Conservation (phyloP, 768 basidiomycete genomes). For the Baorangia bicolor region DNA sequence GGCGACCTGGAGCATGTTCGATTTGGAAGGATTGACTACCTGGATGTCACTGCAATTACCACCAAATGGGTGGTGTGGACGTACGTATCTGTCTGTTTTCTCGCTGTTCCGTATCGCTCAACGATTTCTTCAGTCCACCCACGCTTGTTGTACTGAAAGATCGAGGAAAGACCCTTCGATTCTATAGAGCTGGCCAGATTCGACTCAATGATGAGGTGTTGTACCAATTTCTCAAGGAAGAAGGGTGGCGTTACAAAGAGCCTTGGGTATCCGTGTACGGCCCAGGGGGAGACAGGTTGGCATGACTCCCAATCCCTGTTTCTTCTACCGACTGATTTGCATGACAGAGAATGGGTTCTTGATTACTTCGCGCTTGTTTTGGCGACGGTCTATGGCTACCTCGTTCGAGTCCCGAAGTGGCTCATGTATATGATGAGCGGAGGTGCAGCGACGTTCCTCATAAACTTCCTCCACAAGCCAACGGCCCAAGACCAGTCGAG, state of each 20-base stretch:
- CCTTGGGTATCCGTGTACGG: conserved; percentile 70
- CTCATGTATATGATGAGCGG: conserved; percentile 66
- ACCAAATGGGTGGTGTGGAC: conserved; percentile 92
- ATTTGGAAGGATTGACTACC: conserved; percentile 86
- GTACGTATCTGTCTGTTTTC: conserved; percentile 43
- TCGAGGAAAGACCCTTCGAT: conserved; percentile 76
- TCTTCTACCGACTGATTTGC: conserved; percentile 9
- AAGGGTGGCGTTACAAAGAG: conserved; percentile 59
- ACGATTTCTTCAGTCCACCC: conserved; percentile 57
- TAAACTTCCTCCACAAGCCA: conserved; percentile 60
- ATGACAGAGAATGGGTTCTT: conserved; percentile 63
- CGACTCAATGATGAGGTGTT: conserved; percentile 59
- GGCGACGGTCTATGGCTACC: conserved; percentile 50
- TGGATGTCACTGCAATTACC: conserved; percentile 78
- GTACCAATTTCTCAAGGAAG: conserved; percentile 63
- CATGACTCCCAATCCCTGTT: background rate
- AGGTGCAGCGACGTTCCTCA: conserved; percentile 59
- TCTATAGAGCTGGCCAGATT: conserved; percentile 66
- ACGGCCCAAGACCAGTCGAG: conserved; percentile 2
- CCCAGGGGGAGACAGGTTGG: conserved; percentile 76
- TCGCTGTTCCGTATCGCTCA: background rate
- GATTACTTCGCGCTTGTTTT: conserved; percentile 53
- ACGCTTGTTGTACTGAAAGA: conserved; percentile 68
- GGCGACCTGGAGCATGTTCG: conserved; percentile 69
- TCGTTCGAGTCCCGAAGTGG: conserved; percentile 67